phyloP scores from a whole-genome alignment of 768 basidiomycete genomes.

The Lactifluus hygrophoroides region DNA sequence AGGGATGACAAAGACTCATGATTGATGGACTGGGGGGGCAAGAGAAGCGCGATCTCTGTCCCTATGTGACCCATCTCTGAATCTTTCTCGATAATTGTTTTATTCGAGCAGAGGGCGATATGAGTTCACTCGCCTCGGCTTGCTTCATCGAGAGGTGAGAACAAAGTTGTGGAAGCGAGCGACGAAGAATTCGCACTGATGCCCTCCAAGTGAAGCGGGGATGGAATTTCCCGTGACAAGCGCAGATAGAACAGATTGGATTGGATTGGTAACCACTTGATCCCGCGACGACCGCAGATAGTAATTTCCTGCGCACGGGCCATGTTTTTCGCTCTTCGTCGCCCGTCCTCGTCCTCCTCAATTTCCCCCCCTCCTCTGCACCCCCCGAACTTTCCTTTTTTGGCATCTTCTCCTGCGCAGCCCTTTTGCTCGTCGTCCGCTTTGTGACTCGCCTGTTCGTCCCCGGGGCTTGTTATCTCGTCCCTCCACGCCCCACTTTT shows the following conservation, averaged over 20 bases:
- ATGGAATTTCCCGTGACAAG: neutral
- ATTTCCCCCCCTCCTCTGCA: neutral
- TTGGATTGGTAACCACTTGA: conserved; percentile 2
- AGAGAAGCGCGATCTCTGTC: too few species aligned
- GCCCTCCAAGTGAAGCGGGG: neutral
- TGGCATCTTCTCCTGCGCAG: conserved; percentile 23
- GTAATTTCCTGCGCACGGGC: conserved; percentile 20
- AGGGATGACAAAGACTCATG: too few species aligned
- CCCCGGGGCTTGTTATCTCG: too few species aligned
- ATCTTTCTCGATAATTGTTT: too few species aligned
- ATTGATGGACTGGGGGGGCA: too few species aligned
- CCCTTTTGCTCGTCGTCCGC: conserved; percentile 11
- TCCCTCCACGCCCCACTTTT: neutral
- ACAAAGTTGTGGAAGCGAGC: neutral
- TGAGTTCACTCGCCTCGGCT: neutral
- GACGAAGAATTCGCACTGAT: too few species aligned
- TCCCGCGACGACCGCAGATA: conserved; percentile 12
- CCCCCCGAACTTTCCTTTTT: conserved; percentile 27
- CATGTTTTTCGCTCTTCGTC: neutral
- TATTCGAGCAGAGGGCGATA: neutral
- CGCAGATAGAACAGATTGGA: neutral
- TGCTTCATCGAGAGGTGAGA: neutral
- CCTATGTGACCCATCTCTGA: too few species aligned
- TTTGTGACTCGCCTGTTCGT: neutral
- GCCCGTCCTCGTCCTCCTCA: conserved; percentile 17